phyloP scores from a whole-genome alignment of 1,284 basidiomycete species.

The Neonothopanus nambi region DNA sequence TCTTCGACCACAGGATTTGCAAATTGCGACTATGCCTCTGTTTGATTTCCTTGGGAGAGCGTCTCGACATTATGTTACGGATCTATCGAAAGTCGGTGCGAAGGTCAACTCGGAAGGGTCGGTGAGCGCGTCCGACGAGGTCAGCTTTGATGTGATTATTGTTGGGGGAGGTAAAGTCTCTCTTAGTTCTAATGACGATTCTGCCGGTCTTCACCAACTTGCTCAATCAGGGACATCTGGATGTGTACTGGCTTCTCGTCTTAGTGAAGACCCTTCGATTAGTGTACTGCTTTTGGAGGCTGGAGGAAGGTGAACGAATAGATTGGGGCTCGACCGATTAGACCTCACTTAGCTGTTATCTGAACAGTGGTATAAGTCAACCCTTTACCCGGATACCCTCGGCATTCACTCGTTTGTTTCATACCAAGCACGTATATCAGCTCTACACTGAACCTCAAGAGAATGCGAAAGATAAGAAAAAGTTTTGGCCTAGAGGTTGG shows the following conservation, averaged over 20 bases:
- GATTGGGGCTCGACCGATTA: neutral
- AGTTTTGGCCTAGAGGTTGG: slow-evolving; percentile 66
- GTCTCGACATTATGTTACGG: neutral
- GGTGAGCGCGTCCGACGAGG: neutral
- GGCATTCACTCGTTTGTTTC: slow-evolving; percentile 38
- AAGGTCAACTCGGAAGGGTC: neutral
- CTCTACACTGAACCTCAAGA: slow-evolving; percentile 57
- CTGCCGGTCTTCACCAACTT: neutral
- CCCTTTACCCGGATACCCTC: slow-evolving; percentile 40
- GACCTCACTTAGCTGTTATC: neutral
- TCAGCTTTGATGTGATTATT: slow-evolving; percentile 58
- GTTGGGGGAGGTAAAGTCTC: slow-evolving; percentile 60
- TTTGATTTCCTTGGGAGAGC: neutral
- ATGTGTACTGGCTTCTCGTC: slow-evolving; percentile 63
- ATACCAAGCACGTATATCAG: slow-evolving; percentile 46
- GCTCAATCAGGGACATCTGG: slow-evolving; percentile 60
- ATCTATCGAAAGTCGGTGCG: slow-evolving; percentile 7
- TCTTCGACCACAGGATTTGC: no score
- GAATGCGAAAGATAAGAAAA: slow-evolving; percentile 42
- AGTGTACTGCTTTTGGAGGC: slow-evolving; percentile 66
- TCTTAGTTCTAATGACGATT: neutral
- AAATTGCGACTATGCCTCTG: slow-evolving; percentile 1
- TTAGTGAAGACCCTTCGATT: slow-evolving; percentile 58
- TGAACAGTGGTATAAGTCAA: slow-evolving; percentile 37
- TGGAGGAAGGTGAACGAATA: slow-evolving; percentile 53